Evolutionary conservation across 331 rosid genomes (phyloP).

Genomic region (Cydonia oblonga): DNA sequence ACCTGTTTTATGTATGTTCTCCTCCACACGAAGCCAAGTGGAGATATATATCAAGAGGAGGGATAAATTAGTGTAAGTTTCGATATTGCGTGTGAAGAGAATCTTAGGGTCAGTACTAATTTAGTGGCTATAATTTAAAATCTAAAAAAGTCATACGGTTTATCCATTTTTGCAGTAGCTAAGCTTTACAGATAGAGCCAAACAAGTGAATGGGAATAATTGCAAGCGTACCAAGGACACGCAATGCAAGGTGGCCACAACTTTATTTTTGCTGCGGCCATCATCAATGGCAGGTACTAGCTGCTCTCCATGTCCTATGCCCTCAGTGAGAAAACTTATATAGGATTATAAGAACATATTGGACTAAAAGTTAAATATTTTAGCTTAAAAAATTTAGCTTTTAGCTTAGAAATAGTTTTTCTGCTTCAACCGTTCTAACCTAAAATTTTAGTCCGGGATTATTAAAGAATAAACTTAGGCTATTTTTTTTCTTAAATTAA

Average conservation of each 20-base stretch:
- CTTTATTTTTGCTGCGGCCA: neutral
- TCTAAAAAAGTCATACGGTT: neutral
- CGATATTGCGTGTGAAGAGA: neutral
- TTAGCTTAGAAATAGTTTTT: too few species aligned
- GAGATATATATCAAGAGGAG: neutral
- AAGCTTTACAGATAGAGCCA: neutral
- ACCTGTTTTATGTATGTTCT: too few species aligned
- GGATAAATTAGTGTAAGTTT: neutral
- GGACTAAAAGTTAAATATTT: too few species aligned
- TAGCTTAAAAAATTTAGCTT: too few species aligned
- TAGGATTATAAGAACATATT: too few species aligned
- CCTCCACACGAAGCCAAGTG: neutral
- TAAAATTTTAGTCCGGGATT: too few species aligned
- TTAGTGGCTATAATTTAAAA: neutral
- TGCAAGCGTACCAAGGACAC: neutral
- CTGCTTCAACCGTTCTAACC: too few species aligned
- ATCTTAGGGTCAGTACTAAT: neutral
- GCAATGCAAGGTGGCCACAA: neutral
- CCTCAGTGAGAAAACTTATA: neutral
- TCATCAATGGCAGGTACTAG: neutral
- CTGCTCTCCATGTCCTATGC: neutral
- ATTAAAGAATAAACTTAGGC: too few species aligned
- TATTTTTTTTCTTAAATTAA: too few species aligned
- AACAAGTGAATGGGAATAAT: neutral
- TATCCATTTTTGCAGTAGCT: neutral